Evolutionary conservation across 352 stramenopile species (phyloP), one percentile per base, ranked within the genome.

Genomic region (Globisporangium cylindrosporum): DNA sequence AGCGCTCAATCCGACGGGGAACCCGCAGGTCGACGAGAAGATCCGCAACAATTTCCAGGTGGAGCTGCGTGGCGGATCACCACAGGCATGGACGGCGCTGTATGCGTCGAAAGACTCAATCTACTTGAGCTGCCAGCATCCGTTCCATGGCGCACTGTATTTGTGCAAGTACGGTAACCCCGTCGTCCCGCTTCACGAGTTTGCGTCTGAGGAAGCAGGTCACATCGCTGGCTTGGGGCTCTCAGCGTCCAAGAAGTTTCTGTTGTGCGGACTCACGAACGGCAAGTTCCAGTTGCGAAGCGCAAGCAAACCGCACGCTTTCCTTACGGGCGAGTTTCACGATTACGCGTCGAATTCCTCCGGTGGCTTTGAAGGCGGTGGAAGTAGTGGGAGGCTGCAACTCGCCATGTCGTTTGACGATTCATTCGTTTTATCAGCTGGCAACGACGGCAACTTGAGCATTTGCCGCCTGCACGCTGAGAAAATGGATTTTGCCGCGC

Each of bases 381-480:
- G 25, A 20, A 64, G 48, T 24, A 71, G 59, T n/a, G 41, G 60
- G 2, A 74, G 57, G 49, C 51, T 79, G 10, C 71, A 74, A 9
- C 69, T 88, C 14, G 75, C 78, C n/a, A 59, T 92, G 41, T 95
- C 84, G 15, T 97, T 90, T 38, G 91, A 97, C 70, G 90, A 97
- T 55, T 84, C 81, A 34, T 97, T 90, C 34, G 69, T 94, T 1
- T 32, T 97, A 18, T 78, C 80, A 27, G 78, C 74, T 4, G 91
- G 90, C 14, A 72, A 64, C 22, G 91, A 97, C 55, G 90, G 91
- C 6, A 86, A 92, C 38, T 56, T 97, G 4, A 91, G 83, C 27
- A 76, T 95, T 51, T 79, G 78, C 34, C 80, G 88, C 12, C 48
- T 97, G 1, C 64, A 90, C 57, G 72, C 57, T n/a, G 80, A 90